These are phyloP conservation scores for Fusarium concolor DNA, from an alignment of 2,329 filamentous ascomycete species.

Conservation along the genomic window DNA sequence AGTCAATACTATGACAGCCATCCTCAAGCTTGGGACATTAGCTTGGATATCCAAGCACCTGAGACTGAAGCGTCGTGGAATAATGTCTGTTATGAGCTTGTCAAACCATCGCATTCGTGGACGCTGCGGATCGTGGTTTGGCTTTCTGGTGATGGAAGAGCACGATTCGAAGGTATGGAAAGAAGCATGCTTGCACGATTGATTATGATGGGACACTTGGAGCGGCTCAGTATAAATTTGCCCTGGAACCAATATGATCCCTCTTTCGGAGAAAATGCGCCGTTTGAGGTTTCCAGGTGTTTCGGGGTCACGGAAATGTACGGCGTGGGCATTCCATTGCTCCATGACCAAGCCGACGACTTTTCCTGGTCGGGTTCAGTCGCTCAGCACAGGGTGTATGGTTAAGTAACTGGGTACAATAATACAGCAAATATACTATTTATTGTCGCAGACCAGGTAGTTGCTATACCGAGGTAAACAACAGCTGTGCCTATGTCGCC, in stretches of 20 bases:
- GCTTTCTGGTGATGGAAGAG: neutral
- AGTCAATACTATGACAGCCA: conserved; percentile 5
- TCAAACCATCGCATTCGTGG: neutral
- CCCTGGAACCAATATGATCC: neutral
- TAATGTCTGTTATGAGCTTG: neutral
- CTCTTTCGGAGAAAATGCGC: neutral
- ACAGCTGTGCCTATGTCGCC: too few species aligned
- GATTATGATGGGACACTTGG: neutral
- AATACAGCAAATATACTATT: too few species aligned
- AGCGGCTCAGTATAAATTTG: neutral
- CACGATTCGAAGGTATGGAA: neutral
- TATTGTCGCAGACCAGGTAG: too few species aligned
- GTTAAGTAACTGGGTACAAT: too few species aligned
- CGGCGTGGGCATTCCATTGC: neutral
- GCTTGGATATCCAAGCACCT: neutral
- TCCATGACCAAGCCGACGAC: neutral
- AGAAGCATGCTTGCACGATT: neutral
- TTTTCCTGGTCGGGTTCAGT: neutral
- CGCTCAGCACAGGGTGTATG: neutral
- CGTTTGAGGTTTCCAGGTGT: neutral
- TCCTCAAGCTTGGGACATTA: neutral
- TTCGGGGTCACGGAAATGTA: neutral
- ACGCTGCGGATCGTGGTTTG: neutral
- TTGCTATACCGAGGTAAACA: too few species aligned
- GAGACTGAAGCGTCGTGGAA: neutral